These are phyloP conservation scores for Panicum miliaceum DNA, from an alignment of 176 grass and related monocot species.

Conservation along the genomic window DNA sequence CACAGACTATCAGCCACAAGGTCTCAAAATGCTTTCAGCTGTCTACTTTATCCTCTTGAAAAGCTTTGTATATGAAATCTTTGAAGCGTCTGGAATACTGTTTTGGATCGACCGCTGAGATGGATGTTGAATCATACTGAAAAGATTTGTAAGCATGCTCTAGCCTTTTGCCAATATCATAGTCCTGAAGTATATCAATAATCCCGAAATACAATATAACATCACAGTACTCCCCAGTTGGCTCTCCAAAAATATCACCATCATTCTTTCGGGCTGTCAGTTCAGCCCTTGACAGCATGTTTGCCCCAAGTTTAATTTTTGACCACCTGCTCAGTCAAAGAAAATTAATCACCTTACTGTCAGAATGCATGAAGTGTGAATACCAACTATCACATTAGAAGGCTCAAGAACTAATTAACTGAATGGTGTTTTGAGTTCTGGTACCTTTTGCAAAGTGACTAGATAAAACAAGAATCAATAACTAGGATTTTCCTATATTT, in stretches of 20 bases:
- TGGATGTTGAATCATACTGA: conserved; percentile 78
- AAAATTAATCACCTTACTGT: conserved; percentile 19
- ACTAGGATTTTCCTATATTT: conserved; percentile 25
- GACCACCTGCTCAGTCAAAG: conserved; percentile 56
- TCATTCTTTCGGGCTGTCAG: conserved; percentile 61
- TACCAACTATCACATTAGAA: conserved; percentile 16
- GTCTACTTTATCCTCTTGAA: conserved; percentile 65
- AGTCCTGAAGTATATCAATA: conserved; percentile 96
- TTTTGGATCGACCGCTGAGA: conserved; percentile 86
- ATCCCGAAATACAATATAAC: conserved; percentile 89
- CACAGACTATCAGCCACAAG: conserved; percentile 8
- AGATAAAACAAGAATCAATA: conserved; percentile 1
- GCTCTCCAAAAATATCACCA: conserved; percentile 67
- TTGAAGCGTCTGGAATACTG: conserved; percentile 84
- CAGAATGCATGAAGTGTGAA: conserved; percentile 17
- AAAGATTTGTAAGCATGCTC: conserved; percentile 91
- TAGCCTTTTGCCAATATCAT: conserved; percentile 84
- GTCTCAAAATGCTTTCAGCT: conserved; percentile 44
- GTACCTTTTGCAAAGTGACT: conserved; percentile 5
- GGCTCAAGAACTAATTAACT: conserved; percentile 20
- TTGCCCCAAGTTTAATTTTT: conserved; percentile 71
- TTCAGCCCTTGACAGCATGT: conserved; percentile 80
- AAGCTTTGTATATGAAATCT: conserved; percentile 90
- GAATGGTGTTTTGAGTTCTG: conserved; percentile 5
- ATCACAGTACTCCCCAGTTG: conserved; percentile 74